Conservation (phyloP, 371 early-diverging fungal species). For the Entomophthora muscae region DNA sequence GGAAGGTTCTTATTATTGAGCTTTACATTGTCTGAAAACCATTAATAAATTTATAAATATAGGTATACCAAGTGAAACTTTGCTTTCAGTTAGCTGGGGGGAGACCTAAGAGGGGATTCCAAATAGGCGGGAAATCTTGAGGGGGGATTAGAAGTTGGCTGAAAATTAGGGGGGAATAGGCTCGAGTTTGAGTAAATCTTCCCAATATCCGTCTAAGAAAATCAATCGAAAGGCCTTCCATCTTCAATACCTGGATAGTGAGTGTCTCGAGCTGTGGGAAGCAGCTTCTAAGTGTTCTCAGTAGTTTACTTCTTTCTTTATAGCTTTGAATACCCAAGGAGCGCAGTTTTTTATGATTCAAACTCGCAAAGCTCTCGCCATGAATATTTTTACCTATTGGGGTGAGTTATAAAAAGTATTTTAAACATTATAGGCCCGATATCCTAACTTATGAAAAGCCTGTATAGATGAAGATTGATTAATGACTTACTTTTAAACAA, state of each 20-base stretch:
- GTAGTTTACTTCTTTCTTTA: slow-evolving; percentile 2
- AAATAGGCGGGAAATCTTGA: neutral
- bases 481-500: slow-evolving; percentile 6
- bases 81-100: neutral
- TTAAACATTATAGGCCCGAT: neutral
- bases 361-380: neutral
- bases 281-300: neutral
- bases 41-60: neutral
- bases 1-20: neutral
- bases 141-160: neutral
- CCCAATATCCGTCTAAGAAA: neutral
- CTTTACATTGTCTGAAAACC: neutral
- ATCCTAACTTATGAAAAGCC: neutral
- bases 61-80: neutral
- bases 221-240: neutral
- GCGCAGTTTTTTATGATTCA: slow-evolving; percentile 7
- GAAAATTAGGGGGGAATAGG: neutral
- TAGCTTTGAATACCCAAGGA: slow-evolving; percentile 2
- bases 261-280: neutral
- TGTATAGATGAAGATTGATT: neutral
- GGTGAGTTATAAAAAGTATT: neutral
- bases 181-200: neutral
- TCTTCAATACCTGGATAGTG: neutral
- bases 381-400: neutral
- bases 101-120: neutral